Conservation (phyloP, 352 stramenopile species). For the Blastocystis hominis region DNA sequence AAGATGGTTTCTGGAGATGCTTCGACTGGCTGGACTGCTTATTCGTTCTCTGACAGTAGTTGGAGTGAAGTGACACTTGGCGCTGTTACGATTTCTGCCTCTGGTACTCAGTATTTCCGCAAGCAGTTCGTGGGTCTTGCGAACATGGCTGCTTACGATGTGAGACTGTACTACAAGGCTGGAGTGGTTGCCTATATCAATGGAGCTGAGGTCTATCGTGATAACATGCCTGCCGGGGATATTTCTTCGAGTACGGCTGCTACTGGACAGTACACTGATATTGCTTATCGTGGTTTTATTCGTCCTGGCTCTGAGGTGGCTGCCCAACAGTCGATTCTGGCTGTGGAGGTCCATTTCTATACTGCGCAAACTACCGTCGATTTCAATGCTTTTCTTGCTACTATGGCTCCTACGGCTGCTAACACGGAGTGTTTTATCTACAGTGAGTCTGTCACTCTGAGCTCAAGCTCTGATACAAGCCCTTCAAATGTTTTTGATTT, state of each 20-base stretch:
- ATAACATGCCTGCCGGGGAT: not conserved
- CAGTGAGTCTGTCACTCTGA: not conserved
- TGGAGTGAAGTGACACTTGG: not conserved
- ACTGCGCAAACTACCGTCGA: not conserved
- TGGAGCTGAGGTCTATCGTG: too few relatives aligned
- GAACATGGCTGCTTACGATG: too few relatives aligned
- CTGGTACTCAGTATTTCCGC: not conserved
- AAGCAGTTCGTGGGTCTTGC: too few relatives aligned
- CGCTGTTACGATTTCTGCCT: not conserved
- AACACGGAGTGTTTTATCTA: conserved; percentile 28
- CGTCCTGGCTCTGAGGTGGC: not conserved
- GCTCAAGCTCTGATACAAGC: not conserved
- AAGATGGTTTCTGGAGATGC: not conserved
- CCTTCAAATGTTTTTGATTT: not conserved
- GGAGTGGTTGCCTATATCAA: too few relatives aligned
- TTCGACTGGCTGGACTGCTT: not conserved
- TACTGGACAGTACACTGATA: not conserved
- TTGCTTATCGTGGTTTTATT: not conserved
- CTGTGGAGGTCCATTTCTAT: not conserved
- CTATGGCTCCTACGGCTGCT: not conserved
- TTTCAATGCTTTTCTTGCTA: not conserved
- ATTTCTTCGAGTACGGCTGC: not conserved
- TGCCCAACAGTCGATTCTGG: not conserved
- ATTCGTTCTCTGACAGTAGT: not conserved
- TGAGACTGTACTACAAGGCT: too few relatives aligned